Evolutionary conservation across 2,329 filamentous ascomycete genomes (phyloP).

Genomic region (Aspergillus fumigatus): DNA sequence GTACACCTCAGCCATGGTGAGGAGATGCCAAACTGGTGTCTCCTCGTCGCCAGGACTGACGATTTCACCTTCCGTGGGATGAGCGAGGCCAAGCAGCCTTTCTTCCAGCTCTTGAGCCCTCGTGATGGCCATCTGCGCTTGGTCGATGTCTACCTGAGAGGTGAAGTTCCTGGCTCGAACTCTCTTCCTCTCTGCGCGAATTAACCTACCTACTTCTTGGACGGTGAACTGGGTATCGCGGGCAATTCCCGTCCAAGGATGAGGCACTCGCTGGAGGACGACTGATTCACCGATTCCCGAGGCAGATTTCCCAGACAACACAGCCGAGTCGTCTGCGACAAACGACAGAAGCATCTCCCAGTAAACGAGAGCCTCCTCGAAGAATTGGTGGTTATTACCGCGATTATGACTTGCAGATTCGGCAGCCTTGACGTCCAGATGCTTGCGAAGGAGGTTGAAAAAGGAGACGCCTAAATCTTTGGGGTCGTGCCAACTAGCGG

Average conservation of each 20-base stretch:
- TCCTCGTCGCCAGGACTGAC: constrained; percentile 49
- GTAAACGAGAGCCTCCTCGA: constrained; percentile 53
- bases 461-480: constrained; percentile 52
- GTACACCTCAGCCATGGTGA: constrained; percentile 51
- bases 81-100: constrained; percentile 43
- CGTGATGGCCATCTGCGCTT: constrained; percentile 32
- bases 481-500: constrained; percentile 57
- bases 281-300: constrained; percentile 23
- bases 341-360: constrained; percentile 58
- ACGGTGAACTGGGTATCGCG: constrained; percentile 34
- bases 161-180: constrained; percentile 34
- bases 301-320: constrained; percentile 18
- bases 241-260: constrained; percentile 38
- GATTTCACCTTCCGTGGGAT: constrained; percentile 45
- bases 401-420: constrained; percentile 10
- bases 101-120: constrained; percentile 43
- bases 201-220: constrained; percentile 44
- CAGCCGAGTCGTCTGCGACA: constrained; percentile 40
- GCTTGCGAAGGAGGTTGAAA: constrained; percentile 40
- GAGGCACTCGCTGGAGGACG: constrained; percentile 32
- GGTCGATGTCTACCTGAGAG: constrained; percentile 30
- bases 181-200: constrained; percentile 33
- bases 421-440: constrained; percentile 41
- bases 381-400: constrained; percentile 49
- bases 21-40: constrained; percentile 50